phyloP scores from a whole-genome alignment of 108 stramenopile species.

The Nannochloropsis oceanica region DNA sequence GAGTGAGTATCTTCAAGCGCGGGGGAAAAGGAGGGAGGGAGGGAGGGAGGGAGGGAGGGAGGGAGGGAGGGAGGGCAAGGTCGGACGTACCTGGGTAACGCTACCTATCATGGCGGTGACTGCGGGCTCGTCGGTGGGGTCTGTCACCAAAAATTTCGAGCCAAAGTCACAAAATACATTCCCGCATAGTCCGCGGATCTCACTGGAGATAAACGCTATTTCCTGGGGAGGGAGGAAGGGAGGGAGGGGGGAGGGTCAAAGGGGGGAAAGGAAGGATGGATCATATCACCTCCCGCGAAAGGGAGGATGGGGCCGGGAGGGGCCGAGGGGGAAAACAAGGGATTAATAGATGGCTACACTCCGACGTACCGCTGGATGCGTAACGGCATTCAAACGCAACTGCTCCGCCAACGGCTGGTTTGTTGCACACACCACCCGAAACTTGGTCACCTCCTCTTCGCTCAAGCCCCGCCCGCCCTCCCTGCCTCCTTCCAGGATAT shows the following conservation, averaged over 20 bases:
- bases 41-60: background rate
- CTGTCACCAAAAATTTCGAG: constrained; percentile 57
- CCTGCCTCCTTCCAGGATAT: background rate
- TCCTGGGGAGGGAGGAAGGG: no score
- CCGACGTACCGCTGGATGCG: background rate
- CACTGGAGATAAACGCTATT: constrained; percentile 52
- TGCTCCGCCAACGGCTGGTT: background rate
- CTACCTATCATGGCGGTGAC: background rate
- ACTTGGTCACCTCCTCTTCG: background rate
- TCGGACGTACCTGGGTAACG: background rate
- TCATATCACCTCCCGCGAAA: no score
- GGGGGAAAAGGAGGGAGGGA: background rate
- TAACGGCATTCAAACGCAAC: background rate
- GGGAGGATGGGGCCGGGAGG: no score
- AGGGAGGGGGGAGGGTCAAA: no score
- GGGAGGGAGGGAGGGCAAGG: background rate
- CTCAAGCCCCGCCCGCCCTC: background rate
- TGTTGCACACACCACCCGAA: background rate
- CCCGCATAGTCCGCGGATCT: constrained; percentile 67
- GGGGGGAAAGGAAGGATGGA: no score
- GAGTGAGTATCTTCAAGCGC: no score
- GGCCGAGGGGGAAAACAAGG: no score
- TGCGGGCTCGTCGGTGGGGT: constrained; percentile 68
- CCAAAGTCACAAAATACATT: constrained; percentile 94
- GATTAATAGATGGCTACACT: no score